Evolutionary conservation across 257 asterid species (phyloP).

Genomic region (Craterostigma plantagineum): DNA sequence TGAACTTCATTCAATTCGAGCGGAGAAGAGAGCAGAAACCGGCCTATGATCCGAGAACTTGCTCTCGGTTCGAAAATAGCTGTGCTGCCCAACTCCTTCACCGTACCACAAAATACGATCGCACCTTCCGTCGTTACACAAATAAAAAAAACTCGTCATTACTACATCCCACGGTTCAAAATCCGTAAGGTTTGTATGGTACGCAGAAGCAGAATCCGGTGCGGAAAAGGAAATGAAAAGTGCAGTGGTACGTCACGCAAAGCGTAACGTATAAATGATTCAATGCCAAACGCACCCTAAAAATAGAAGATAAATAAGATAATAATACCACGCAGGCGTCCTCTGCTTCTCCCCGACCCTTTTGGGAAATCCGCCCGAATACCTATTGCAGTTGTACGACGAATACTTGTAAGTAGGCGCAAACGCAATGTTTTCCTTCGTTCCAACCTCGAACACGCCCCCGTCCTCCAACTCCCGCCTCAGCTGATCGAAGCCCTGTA

Average conservation of each 20-base stretch:
- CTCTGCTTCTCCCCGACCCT: constrained; percentile 82
- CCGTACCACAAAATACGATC: constrained; percentile 91
- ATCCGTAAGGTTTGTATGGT: too few species aligned
- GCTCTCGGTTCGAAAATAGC: constrained; percentile 83
- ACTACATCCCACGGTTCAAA: too few species aligned
- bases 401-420: constrained; percentile 90
- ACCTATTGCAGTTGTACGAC: constrained; percentile 50
- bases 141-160: too few species aligned
- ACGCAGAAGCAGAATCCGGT: too few species aligned
- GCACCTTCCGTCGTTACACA: constrained; percentile 40
- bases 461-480: constrained; percentile 53
- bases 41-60: constrained; percentile 92
- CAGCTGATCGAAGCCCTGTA: constrained; percentile 72
- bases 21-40: constrained; percentile 72
- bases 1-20: constrained; percentile 19
- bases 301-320: too few species aligned
- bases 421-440: constrained; percentile 68
- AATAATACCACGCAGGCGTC: constrained; percentile 84
- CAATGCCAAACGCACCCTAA: too few species aligned
- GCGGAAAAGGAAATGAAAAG: too few species aligned
- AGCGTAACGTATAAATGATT: too few species aligned
- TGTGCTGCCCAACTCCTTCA: constrained; percentile 66
- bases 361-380: constrained; percentile 64
- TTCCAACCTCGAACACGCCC: constrained; percentile 86
- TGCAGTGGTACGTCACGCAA: too few species aligned